Evolutionary conservation across 1,139 yeast species (phyloP), one percentile per base, ranked within the genome.

Genomic region (Blastobotrys elegans): DNA sequence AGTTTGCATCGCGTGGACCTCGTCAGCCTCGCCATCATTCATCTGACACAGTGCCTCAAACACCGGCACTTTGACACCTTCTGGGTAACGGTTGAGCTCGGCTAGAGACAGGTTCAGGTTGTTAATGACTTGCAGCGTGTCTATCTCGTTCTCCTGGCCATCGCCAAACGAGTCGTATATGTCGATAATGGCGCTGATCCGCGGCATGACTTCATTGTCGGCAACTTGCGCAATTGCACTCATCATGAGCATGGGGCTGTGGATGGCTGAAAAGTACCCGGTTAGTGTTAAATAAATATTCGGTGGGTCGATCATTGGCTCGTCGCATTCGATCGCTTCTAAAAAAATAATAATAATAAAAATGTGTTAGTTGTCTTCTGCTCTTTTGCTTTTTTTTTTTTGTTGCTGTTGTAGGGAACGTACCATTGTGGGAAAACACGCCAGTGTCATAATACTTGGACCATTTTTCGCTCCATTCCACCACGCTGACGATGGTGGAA

Each of bases 391-490:
- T 33, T 33, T 33, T 17, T 16, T 17, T 24, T 24, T 24, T 24
- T 24, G 5, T 24, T 24, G 5, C 27, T 6, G 8, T 24, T 6
- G 10, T 6, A 6, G 27, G 27, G 5, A 10, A 24, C 27, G 27
- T 24, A 24, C 27, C 27, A 6, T 24, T 24, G 27, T 24, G 27
- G 10, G 10, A 6, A 10, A 24, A 24, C 10, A 6, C 27, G 10
- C 27, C 27, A 5, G 27, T 6, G 34, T 55, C 69, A 59, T 87
- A 86, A 58, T 80, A 82, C 2, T 64, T 61, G 16, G 66, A 62
- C 96, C 97, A 89, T 0, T 61, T 51, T 0, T 71, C 76, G 2
- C 82, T 77, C 96, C 96, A 88, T 1, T 84, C 82, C 77, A 84
- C 78, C 81, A 88, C 78, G 10, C 68, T 54, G 0, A 83, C 75